Evolutionary conservation across 2,329 filamentous ascomycete genomes (phyloP), one percentile per base, ranked within the genome.

Genomic region (Colletotrichum sp.): DNA sequence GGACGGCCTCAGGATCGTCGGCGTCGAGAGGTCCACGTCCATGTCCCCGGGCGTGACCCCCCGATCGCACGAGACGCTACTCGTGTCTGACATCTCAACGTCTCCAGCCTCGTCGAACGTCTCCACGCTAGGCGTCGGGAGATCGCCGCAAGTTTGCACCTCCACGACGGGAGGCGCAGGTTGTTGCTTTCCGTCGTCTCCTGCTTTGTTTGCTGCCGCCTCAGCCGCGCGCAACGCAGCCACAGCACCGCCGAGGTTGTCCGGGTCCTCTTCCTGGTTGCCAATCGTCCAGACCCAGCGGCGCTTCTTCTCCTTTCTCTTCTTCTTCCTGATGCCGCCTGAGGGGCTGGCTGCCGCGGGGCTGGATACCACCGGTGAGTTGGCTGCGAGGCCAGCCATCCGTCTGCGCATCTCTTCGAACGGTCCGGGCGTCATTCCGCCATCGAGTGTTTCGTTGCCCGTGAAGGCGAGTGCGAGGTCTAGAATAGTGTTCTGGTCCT

Each of bases 211-310:
- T 30, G 32, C 64, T 32, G 83, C 81, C 18, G 81, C 78, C 68
- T 84, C 83, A 18, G 81, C 82, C 13, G 82, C 84, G 21, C 85
- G 82, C 6, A 87, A 77, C 8, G 87, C 87, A 16, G 85, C 83
- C 24, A 88, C 82, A 4, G 87, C 86, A 1, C 85, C 87, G 44
- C 85, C 86, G 6, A 87, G 81, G 36, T 86, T 84, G 71, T 86
- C 84, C 64, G 87, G 84, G 16, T 86, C 84, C 16, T 87, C 84
- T 3, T 87, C 88, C 2, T 90, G 89, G 75, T 88, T 87, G 4
- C 89, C 90, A 60, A 93, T 92, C 2, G 92, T 93, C 92, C 92
- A 93, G 44, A 92, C 90, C 92, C 92, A 93, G 59, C 89, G 89
- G 15, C 91, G 86, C 83, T 90, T 92, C 87, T 92, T 93, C 78